A percentile compares a stretch with the other conserved stretches of the same genome.
phyloP scores from a whole-genome alignment of 2,329 filamentous ascomycete genomes.

The Colletotrichum cordylinicola region DNA sequence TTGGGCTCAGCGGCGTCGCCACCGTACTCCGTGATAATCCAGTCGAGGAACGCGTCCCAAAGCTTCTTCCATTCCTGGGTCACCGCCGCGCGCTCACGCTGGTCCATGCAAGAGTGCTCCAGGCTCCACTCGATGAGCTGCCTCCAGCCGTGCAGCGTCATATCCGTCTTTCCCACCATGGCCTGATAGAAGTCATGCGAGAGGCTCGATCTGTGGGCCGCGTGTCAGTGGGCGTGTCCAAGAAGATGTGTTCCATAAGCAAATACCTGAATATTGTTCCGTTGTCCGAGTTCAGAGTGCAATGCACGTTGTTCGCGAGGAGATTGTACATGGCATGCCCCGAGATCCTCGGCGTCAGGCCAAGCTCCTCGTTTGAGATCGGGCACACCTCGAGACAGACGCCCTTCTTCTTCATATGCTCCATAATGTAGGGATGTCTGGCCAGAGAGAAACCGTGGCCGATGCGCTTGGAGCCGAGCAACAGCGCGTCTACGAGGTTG shows the following conservation, averaged over 20 bases:
- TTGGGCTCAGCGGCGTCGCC: not conserved
- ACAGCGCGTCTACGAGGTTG: conserved; percentile 72
- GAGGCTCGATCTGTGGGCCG: conserved; percentile 63
- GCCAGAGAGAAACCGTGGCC: conserved; percentile 76
- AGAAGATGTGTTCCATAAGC: too few species aligned
- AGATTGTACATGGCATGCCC: conserved; percentile 73
- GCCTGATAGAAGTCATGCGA: conserved; percentile 81
- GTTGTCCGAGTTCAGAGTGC: conserved; percentile 78
- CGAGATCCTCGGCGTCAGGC: conserved; percentile 68
- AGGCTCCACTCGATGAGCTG: conserved; percentile 70
- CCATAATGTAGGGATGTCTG: conserved; percentile 70
- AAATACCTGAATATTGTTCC: conserved; percentile 71
- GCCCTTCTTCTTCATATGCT: conserved; percentile 65
- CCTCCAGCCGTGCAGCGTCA: conserved; percentile 74
- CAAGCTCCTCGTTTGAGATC: conserved; percentile 78
- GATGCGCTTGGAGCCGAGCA: conserved; percentile 71
- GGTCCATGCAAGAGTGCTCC: conserved; percentile 61
- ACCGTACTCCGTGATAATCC: conserved; percentile 52
- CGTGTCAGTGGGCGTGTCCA: too few species aligned
- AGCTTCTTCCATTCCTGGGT: conserved; percentile 52
- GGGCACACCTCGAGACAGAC: conserved; percentile 80
- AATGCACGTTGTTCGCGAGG: conserved; percentile 75
- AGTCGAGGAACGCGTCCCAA: conserved; percentile 65
- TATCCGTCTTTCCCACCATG: conserved; percentile 70
- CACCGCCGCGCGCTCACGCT: conserved; percentile 42